Evolutionary conservation across 495 filamentous ascomycete genomes (phyloP), one percentile per base, ranked within the genome.

Genomic region (Thermothielavioides terrestris): DNA sequence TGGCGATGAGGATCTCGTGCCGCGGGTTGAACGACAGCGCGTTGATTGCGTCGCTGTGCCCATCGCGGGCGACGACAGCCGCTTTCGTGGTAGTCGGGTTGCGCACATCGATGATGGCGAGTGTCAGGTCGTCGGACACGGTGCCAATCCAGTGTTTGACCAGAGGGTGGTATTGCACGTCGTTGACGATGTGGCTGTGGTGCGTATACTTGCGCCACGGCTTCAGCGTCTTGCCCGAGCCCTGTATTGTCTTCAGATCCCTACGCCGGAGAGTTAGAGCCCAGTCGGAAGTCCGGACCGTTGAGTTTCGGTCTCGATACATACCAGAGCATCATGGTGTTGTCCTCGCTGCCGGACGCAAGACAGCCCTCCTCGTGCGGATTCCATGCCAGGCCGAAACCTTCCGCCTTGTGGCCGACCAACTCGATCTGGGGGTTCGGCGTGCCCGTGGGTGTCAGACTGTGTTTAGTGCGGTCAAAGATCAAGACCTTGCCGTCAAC

Each of bases 391-490:
- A 99, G 72, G 1, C 88, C 94, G 58, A 94, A 97, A n/a, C 94
- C 94, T 71, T 99, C 94, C 56, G 77, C 77, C 35, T 78, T 82
- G 60, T 99, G 94, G 4, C 94, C 94, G 17, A 82, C 61, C 18
- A 96, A 79, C 57, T 86, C 89, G 61, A 92, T 84, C 60, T 95
- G 85, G 18, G 87, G 81, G 59, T 81, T 85, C 22, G 86, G 82
- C 42, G 72, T 77, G 42, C 82, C 85, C 17, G 80, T 82, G 6
- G 82, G 86, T 44, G 76, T 70, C 58, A 79, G 82, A 40, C 76
- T 83, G 59, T 97, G 94, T 75, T 96, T 97, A 42, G 94, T 94
- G 51, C 88, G 81, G 69, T 99, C 94, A 69, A 89, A 99, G 52
- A 99, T 82, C 69, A 95, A 78, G 23, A 95, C 85, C 54, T 79